Evolutionary conservation across 768 basidiomycete genomes (phyloP).

Genomic region (Hemileccinum rubropunctum): DNA sequence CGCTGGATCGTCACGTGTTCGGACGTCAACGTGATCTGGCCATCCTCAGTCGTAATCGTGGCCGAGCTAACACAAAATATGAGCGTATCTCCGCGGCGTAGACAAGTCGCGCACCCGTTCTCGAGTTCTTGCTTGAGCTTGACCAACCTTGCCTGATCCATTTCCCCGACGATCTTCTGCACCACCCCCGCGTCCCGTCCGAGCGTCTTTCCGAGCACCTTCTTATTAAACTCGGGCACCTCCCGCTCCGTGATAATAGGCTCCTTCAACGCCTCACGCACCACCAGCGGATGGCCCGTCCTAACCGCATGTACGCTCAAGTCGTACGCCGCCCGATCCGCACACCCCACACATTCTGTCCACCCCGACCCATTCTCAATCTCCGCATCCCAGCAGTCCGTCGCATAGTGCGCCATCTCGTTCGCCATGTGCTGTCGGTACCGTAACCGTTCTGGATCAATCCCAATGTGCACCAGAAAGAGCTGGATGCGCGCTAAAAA

Average conservation of each 20-base stretch:
- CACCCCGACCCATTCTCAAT: constrained; percentile 84
- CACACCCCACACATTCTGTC: constrained; percentile 99
- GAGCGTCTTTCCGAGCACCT: constrained; percentile 84
- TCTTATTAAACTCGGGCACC: constrained; percentile 82
- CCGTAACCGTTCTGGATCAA: constrained; percentile 76
- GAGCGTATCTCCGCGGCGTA: constrained; percentile 9
- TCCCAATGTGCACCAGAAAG: constrained; percentile 89
- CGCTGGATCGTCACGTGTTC: constrained; percentile 75
- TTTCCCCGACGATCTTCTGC: constrained; percentile 58
- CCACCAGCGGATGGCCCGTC: constrained; percentile 84
- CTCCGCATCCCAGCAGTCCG: constrained; percentile 99
- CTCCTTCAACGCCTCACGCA: constrained; percentile 81
- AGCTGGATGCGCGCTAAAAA: constrained; percentile 91
- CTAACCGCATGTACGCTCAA: constrained; percentile 81
- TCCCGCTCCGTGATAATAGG: constrained; percentile 81
- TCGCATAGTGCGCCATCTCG: constrained; percentile 99
- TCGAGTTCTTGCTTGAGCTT: constrained; percentile 69
- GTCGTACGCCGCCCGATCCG: constrained; percentile 97
- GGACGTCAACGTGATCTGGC: constrained; percentile 66
- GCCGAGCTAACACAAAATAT: constrained; percentile 41
- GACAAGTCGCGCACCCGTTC: constrained; percentile 56
- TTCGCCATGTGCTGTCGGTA: constrained; percentile 99
- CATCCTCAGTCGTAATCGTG: constrained; percentile 58
- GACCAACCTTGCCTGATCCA: constrained; percentile 64
- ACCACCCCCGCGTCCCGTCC: constrained; percentile 75